Evolutionary conservation across 805 yeast genomes (phyloP), one percentile per base, ranked within the genome.

Genomic region (Dipodascopsis uninucleata): DNA sequence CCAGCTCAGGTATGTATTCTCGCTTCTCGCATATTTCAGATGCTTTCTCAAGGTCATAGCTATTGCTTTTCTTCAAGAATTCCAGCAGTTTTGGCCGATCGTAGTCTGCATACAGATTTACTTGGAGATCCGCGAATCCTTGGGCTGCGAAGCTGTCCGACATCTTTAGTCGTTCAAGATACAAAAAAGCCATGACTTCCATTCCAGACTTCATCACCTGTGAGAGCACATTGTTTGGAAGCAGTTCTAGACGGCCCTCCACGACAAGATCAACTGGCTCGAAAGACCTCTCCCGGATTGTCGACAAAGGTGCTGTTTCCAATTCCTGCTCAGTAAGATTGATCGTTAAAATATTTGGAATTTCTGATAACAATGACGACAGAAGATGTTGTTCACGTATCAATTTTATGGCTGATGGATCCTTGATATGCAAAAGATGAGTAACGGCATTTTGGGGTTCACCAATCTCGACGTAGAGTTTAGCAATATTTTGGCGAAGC

Each of bases 11-110:
- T 31, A 71, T 72, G 31, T 75, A 71, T 1, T 71, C 71, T 18
- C 71, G 67, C 8, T 61, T 47, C 48, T 79, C 79, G 57, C 95
- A 85, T 1, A 82, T 61, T 10, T 66, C 63, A n/a, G 89, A 76
- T 0, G 96, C 95, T 25, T 61, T 55, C 32, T 79, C 83, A 33
- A 88, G 76, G 49, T 84, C 76, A 54, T 81, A 77, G 22, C 72
- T 72, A 49, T 78, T 77, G 39, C 65, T 68, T 36, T 68, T 70
- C 54, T 74, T 75, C 46, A 90, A 66, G 61, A 80, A 88, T 0
- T 73, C 70, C n/a, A 83, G 64, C 10, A 90, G 70, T 34, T 70
- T 68, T 0, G 61, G 51, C 26, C 78, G 69, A 47, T 82, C 79
- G 59, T 71, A 85, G 47, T 76, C 74, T 0, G 88, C 77, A 61